phyloP scores from a whole-genome alignment of 2,329 filamentous ascomycete genomes.

The Myriosclerotinia scirpicola region DNA sequence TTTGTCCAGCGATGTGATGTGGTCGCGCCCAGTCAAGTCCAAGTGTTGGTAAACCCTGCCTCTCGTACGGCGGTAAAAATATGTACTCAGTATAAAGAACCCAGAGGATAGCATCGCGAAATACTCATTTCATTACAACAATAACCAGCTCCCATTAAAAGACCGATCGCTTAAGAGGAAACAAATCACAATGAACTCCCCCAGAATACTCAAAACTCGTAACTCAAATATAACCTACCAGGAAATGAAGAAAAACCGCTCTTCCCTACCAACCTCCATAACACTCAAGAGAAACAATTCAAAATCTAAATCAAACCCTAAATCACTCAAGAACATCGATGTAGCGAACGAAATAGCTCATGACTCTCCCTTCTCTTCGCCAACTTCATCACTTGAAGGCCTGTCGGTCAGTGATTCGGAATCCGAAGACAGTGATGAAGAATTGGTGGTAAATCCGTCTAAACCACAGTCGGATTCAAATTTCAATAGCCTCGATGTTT shows the following conservation, averaged over 20 bases:
- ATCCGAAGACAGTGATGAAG: constrained; percentile 15
- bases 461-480: background rate
- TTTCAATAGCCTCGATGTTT: background rate
- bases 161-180: background rate
- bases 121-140: background rate
- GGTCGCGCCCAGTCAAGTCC: background rate
- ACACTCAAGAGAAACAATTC: background rate
- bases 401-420: background rate
- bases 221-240: constrained; percentile 17
- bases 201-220: constrained; percentile 5
- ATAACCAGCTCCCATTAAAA: background rate
- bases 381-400: background rate
- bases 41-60: constrained; percentile 2
- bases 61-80: background rate
- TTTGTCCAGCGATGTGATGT: background rate
- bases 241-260: background rate
- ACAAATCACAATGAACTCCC: constrained; percentile 1
- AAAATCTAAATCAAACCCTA: background rate
- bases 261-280: background rate
- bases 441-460: background rate
- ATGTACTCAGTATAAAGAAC: constrained; percentile 10
- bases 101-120: background rate
- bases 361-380: background rate
- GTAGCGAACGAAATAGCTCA: background rate
- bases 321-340: background rate